phyloP scores from a whole-genome alignment of 768 basidiomycete genomes.

The Xerocomellus chrysenteron region DNA sequence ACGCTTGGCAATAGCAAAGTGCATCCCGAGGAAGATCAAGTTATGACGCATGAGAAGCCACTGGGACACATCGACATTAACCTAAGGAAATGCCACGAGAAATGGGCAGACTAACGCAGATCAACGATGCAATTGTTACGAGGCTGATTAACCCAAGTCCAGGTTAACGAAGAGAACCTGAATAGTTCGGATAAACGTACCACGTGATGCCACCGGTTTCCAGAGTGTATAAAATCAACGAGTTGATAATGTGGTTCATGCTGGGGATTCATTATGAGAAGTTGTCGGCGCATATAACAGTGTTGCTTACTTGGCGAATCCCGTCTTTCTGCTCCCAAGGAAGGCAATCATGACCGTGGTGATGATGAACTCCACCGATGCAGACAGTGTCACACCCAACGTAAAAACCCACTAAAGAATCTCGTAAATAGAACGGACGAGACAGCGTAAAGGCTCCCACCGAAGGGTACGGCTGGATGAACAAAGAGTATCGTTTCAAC shows the following conservation, averaged over 20 bases:
- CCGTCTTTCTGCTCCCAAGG: slow-evolving; percentile 33
- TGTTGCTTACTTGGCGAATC: slow-evolving; percentile 25
- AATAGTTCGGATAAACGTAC: slow-evolving; percentile 13
- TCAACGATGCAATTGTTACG: slow-evolving; percentile 33
- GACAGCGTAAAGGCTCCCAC: slow-evolving; percentile 4
- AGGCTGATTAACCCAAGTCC: slow-evolving; percentile 13
- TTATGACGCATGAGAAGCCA: slow-evolving; percentile 37
- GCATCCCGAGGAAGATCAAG: slow-evolving; percentile 36
- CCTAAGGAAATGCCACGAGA: background rate
- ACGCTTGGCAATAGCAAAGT: slow-evolving; percentile 36
- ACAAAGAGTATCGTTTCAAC: slow-evolving; percentile 29
- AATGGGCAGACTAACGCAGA: slow-evolving; percentile 26
- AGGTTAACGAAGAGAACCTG: background rate
- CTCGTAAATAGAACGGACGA: background rate
- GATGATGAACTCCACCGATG: slow-evolving; percentile 35
- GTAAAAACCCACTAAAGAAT: slow-evolving; percentile 32
- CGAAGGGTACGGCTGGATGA: slow-evolving; percentile 32
- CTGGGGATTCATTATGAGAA: slow-evolving; percentile 23
- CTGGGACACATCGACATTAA: slow-evolving; percentile 7
- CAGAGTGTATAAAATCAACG: slow-evolving; percentile 49
- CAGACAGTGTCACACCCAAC: slow-evolving; percentile 30
- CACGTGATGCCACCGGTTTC: slow-evolving; percentile 53
- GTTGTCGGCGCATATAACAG: background rate
- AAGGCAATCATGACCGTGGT: slow-evolving; percentile 32
- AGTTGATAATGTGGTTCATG: slow-evolving; percentile 49